Conservation (phyloP, 116 monocot species). For the Posidonia oceanica region DNA sequence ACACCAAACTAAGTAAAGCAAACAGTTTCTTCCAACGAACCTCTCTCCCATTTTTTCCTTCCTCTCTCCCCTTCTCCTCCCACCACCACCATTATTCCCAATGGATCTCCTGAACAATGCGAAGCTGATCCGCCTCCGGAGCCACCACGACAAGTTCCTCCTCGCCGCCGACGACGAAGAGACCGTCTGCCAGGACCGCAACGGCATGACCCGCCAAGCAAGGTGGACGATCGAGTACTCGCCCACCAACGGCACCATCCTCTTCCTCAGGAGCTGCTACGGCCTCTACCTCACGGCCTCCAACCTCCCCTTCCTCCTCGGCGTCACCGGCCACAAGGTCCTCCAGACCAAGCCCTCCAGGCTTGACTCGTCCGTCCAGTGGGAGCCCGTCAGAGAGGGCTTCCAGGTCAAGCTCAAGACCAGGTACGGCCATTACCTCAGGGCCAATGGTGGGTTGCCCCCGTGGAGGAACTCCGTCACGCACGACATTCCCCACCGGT, state of each 20-base stretch:
- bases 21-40: too few species aligned
- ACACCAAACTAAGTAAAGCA: too few species aligned
- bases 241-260: constrained; percentile 7
- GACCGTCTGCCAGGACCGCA: constrained; percentile 55
- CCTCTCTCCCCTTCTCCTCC: not conserved
- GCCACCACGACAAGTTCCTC: constrained; percentile 85
- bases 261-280: constrained; percentile 39
- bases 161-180: constrained; percentile 68
- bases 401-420: constrained; percentile 50
- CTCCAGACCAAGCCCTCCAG: constrained; percentile 45
- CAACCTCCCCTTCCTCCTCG: constrained; percentile 67
- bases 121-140: constrained; percentile 50
- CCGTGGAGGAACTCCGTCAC: constrained; percentile 87
- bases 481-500: constrained; percentile 66
- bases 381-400: constrained; percentile 68
- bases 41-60: too few species aligned
- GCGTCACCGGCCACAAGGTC: constrained; percentile 71
- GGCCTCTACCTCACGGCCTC: constrained; percentile 74
- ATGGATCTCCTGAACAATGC: constrained; percentile 74
- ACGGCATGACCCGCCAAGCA: constrained; percentile 29
- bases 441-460: constrained; percentile 69
- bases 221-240: constrained; percentile 57
- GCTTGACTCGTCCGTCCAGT: constrained; percentile 73
- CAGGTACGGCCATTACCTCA: constrained; percentile 62
- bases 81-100: not conserved